These are phyloP conservation scores for Moesziomyces sp. DNA, from an alignment of 1,284 basidiomycete genomes.

Conservation along the genomic window DNA sequence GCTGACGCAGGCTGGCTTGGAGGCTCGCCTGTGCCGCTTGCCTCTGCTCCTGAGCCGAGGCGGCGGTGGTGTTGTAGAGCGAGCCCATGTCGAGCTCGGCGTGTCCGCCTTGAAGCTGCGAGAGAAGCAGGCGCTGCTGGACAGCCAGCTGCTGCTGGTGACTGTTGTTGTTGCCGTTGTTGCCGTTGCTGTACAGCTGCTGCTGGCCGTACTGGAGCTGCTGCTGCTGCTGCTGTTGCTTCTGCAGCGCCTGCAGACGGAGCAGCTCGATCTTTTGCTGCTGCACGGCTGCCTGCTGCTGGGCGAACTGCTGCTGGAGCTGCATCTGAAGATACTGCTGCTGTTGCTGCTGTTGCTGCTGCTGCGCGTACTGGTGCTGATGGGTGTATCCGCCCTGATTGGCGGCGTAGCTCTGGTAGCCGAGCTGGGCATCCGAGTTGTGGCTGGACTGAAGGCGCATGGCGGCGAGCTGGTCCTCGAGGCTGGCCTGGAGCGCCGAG, in stretches of 20 bases:
- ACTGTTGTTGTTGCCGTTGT: constrained; percentile 15
- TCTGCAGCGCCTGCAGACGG: constrained; percentile 53
- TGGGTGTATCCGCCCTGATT: constrained; percentile 24
- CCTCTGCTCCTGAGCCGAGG: constrained; percentile 54
- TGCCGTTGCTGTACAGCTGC: constrained; percentile 19
- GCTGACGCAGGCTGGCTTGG: constrained; percentile 57
- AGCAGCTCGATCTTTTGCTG: constrained; percentile 56
- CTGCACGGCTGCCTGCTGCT: constrained; percentile 44
- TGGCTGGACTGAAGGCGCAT: constrained; percentile 50
- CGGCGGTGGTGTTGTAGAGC: constrained; percentile 26
- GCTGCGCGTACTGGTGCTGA: constrained; percentile 31
- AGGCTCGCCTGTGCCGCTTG: constrained; percentile 59
- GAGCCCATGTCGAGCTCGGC: constrained; percentile 22
- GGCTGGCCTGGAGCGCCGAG: constrained; percentile 31
- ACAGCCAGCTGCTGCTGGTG: constrained; percentile 41
- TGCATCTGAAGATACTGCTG: constrained; percentile 53
- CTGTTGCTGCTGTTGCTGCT: constrained; percentile 45
- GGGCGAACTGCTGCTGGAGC: constrained; percentile 46
- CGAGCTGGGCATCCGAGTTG: constrained; percentile 17
- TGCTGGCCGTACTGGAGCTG: constrained; percentile 33
- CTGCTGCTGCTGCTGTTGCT: constrained; percentile 45
- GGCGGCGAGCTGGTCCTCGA: constrained; percentile 56
- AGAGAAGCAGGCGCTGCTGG: constrained; percentile 58
- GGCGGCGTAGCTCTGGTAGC: constrained; percentile 19
- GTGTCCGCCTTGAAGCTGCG: constrained; percentile 49